phyloP scores from a whole-genome alignment of 176 grass and related monocot genomes.

The Oryza meyeriana region DNA sequence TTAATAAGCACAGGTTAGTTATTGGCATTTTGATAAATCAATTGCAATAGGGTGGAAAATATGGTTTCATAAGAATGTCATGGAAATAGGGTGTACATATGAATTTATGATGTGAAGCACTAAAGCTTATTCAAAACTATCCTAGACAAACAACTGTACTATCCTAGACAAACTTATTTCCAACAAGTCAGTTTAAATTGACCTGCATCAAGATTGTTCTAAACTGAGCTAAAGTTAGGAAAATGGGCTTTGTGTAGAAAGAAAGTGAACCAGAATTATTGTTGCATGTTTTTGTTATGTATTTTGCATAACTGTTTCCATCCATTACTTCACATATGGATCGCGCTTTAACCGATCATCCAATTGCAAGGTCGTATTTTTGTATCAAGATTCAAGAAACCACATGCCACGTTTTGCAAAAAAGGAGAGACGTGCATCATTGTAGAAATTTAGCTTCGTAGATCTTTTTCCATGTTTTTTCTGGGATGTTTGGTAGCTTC shows the following conservation, averaged over 20 bases:
- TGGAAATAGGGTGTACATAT: not conserved
- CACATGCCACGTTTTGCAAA: not conserved
- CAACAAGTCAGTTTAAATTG: not conserved
- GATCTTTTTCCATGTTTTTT: not conserved
- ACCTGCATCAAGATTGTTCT: not conserved
- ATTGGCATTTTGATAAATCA: not conserved
- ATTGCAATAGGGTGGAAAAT: not conserved
- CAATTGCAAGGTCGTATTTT: not conserved
- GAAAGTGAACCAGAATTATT: not conserved
- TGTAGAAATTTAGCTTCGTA: not conserved
- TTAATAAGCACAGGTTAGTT: not conserved
- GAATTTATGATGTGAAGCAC: slow-evolving; percentile 8
- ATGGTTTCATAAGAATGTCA: not conserved
- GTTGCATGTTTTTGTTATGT: not conserved
- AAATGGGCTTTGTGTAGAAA: not conserved
- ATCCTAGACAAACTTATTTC: not conserved
- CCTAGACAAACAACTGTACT: not conserved
- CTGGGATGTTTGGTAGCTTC: not conserved
- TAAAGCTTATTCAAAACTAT: not conserved
- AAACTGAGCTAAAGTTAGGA: not conserved
- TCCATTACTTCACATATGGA: not conserved
- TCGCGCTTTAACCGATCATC: not conserved
- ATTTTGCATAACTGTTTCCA: not conserved
- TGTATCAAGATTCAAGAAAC: not conserved
- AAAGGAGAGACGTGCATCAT: not conserved